A percentile compares a stretch with the other conserved stretches of the same genome.
Conservation (phyloP, 208 protist genomes). For the Spongospora subterranea region DNA sequence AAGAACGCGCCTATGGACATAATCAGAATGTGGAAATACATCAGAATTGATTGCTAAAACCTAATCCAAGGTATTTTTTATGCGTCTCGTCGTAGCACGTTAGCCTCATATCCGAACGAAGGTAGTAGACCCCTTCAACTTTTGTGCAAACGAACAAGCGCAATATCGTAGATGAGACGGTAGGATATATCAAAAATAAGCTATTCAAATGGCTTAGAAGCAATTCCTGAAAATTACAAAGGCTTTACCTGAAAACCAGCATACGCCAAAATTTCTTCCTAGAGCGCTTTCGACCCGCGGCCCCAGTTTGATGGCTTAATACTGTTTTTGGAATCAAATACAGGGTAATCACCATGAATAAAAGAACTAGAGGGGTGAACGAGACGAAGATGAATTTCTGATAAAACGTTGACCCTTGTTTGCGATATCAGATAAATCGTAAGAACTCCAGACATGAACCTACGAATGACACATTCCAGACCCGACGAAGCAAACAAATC, state of each 20-base stretch:
- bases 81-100: background rate
- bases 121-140: conserved; percentile 51
- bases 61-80: background rate
- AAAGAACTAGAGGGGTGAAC: conserved; percentile 11
- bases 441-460: background rate
- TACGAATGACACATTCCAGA: conserved; percentile 35
- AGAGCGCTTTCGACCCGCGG: background rate
- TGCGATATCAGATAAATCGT: background rate
- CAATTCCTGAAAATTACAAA: background rate
- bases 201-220: background rate
- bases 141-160: conserved; percentile 55
- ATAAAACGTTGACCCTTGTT: background rate
- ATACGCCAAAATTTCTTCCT: conserved; percentile 58
- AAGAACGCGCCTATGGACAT: background rate
- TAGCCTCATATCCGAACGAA: background rate
- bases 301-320: background rate
- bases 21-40: background rate
- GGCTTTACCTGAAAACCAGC: background rate
- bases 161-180: conserved; percentile 44
- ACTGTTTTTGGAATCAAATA: conserved; percentile 24
- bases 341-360: conserved; percentile 31
- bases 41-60: background rate
- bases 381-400: conserved; percentile 44
- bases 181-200: conserved; percentile 52
- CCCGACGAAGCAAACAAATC: conserved; percentile 21